phyloP scores from a whole-genome alignment of 768 basidiomycete species.

The Hericium coralloides region DNA sequence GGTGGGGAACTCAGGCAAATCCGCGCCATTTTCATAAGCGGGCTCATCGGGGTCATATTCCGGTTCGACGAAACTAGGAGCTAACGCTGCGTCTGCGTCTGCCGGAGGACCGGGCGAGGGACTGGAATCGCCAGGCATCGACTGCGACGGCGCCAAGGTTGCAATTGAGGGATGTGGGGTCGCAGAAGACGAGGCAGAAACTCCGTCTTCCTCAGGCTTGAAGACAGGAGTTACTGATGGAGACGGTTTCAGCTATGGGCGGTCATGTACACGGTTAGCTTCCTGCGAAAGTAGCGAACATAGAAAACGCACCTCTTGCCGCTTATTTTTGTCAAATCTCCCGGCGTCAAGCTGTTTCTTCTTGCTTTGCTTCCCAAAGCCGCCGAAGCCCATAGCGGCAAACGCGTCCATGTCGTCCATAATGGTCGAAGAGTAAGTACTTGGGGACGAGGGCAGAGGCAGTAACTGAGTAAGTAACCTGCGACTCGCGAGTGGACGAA shows the following conservation, averaged over 20 bases:
- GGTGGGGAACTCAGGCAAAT: constrained; percentile 64
- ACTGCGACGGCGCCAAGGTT: too few relatives aligned
- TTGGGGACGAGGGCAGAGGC: too few relatives aligned
- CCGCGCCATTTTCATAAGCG: constrained; percentile 33
- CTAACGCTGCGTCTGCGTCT: too few relatives aligned
- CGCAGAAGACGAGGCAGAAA: not conserved
- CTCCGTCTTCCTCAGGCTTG: not conserved
- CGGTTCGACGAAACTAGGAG: too few relatives aligned
- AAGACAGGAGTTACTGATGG: not conserved
- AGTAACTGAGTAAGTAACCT: too few relatives aligned
- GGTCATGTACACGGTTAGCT: too few relatives aligned
- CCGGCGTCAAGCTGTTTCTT: constrained; percentile 63
- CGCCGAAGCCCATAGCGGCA: constrained; percentile 75
- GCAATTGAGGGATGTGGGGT: not conserved
- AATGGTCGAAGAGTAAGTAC: not conserved
- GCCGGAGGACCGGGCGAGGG: too few relatives aligned
- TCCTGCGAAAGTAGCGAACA: not conserved
- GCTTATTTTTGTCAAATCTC: constrained; percentile 72
- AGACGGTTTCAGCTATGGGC: too few relatives aligned
- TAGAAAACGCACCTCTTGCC: constrained; percentile 27
- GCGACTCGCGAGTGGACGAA: too few relatives aligned
- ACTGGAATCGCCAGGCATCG: too few relatives aligned
- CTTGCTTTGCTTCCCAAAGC: constrained; percentile 69
- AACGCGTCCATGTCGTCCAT: constrained; percentile 63
- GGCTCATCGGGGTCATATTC: constrained; percentile 18